Evolutionary conservation across 2,329 filamentous ascomycete genomes (phyloP).

Genomic region (Neofusicoccum kwambonambiense): DNA sequence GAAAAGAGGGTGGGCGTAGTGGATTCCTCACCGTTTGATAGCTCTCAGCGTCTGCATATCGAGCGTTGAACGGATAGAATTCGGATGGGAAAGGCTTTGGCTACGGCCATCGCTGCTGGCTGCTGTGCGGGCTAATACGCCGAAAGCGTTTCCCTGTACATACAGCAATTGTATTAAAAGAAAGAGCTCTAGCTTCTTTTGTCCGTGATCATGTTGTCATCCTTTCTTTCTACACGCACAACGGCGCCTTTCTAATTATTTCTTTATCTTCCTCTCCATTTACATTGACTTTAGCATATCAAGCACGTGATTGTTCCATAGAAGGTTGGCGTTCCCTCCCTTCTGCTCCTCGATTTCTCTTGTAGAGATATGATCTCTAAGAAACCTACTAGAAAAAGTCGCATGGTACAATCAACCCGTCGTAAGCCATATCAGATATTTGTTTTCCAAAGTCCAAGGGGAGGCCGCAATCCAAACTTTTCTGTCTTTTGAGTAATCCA

Average conservation of each 20-base stretch:
- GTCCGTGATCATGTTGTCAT: not conserved
- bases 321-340: no score
- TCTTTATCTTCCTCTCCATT: no score
- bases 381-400: no score
- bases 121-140: not conserved
- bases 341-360: no score
- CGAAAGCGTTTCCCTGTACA: not conserved
- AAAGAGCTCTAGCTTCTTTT: not conserved
- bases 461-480: no score
- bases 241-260: no score
- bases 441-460: no score
- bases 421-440: no score
- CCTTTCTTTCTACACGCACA: not conserved
- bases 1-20: not conserved
- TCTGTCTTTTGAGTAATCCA: not conserved
- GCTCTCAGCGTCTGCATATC: conserved; percentile 6
- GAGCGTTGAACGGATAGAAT: conserved; percentile 11
- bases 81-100: conserved; percentile 8
- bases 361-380: no score
- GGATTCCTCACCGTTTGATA: conserved; percentile 1
- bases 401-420: no score
- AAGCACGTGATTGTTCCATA: no score
- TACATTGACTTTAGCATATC: no score
- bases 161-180: conserved; percentile 14
- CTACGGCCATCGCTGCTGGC: conserved; percentile 4